A percentile compares a stretch with the other conserved stretches of the same genome.
Evolutionary conservation across 306 rosid species (phyloP).

Genomic region (Alnus glutinosa): DNA sequence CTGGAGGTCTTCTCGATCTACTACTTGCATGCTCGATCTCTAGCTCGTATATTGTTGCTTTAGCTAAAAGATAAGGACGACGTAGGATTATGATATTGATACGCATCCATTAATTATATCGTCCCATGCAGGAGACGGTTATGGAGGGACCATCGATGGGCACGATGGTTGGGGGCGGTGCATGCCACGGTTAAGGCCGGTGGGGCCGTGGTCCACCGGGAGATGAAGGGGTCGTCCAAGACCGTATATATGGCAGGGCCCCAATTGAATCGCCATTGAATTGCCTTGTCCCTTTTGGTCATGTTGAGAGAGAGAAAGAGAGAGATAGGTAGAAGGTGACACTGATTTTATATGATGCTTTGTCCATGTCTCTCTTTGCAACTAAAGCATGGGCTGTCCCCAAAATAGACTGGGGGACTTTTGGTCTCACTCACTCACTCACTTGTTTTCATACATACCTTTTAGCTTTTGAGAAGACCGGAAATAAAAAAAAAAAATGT

Average conservation of each 20-base stretch:
- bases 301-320: neutral
- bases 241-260: conserved; percentile 39
- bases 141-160: conserved; percentile 26
- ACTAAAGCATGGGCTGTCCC: no score
- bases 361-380: no score
- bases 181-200: conserved; percentile 23
- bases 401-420: no score
- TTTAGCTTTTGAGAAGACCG: no score
- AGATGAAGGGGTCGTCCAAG: conserved; percentile 34
- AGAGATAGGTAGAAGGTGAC: conserved; percentile 26
- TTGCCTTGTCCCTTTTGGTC: conserved; percentile 51
- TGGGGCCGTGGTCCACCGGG: conserved; percentile 31
- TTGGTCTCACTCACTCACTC: no score
- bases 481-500: no score
- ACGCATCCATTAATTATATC: neutral
- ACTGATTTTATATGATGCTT: no score
- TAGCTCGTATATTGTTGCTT: neutral
- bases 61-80: neutral
- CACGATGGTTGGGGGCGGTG: conserved; percentile 45
- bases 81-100: neutral
- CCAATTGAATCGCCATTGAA: conserved; percentile 40
- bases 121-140: neutral
- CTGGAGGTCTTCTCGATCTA: neutral
- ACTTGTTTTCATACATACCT: no score
- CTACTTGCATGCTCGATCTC: neutral